Evolutionary conservation across 2,329 filamentous ascomycete genomes (phyloP), one percentile per base, ranked within the genome.

Genomic region (Neofusicoccum sp.): DNA sequence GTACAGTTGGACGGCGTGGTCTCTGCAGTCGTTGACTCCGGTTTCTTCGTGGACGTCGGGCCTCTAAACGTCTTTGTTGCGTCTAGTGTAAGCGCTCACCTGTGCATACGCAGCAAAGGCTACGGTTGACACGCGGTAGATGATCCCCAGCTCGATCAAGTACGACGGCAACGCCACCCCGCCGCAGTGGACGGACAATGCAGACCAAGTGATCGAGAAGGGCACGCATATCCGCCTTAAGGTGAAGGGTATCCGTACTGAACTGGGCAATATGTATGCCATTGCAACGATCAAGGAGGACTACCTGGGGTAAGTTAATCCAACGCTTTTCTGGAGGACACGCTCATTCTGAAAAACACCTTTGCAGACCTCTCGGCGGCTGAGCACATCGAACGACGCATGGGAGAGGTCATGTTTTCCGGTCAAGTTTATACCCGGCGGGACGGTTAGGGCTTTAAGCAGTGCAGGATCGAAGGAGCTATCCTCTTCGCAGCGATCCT

Each of bases 161-260:
- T 98, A 91, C 82, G 93, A 97, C 72, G 89, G 91, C 48, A 96
- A 96, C 69, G 93, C 93, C 56, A 96, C 93, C 38, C 95, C 95
- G n/a, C 92, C 93, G 2, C 91, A 96, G 71, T 99, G 92, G 76
- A 96, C 93, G 40, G 93, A 99, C 75, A 93, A 96, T 70, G 91
- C 90, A 64, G 95, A 96, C 66, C 91, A 93, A 66, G 88, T 92
- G 36, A 96, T 99, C 70, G 93, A 98, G 77, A 91, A 92, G 62
- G 91, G 92, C 49, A 96, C 93, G 14, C 93, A 96, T 69, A 86
- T 99, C 65, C 90, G 95, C 48, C 86, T 98, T 66, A 97, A 97
- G 79, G 88, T 99, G 65, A 91, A 97, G 68, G 95, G 95, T 76
- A 90, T 93, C 54, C 86, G 96, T 76, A 93, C 90, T 65, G 95